Evolutionary conservation across 75 land plant genomes (phyloP).

Genomic region (Pinus tabuliformis): DNA sequence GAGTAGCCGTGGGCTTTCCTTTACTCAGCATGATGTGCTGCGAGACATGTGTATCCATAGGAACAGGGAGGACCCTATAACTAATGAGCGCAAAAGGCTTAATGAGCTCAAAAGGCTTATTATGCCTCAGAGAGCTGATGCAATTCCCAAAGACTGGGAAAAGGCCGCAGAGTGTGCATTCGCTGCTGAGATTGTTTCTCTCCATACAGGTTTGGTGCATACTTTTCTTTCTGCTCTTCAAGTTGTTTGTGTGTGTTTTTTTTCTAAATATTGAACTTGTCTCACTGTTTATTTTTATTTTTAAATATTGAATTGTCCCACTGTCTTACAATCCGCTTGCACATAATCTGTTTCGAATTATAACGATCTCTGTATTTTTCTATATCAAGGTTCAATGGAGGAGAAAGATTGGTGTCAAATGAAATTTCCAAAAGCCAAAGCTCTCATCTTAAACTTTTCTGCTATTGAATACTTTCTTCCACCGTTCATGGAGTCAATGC

Average conservation of each 20-base stretch:
- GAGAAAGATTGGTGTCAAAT: slow-evolving; percentile 49
- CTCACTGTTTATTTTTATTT: background rate
- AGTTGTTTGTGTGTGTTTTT: background rate
- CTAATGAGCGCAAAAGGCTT: slow-evolving; percentile 31
- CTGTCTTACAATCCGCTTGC: background rate
- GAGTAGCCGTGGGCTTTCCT: slow-evolving; percentile 32
- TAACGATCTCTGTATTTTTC: background rate
- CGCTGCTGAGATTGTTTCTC: slow-evolving; percentile 53
- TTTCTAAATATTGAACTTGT: background rate
- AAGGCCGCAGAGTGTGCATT: slow-evolving; percentile 29
- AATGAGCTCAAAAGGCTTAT: slow-evolving; percentile 30
- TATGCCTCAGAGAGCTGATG: slow-evolving; percentile 42
- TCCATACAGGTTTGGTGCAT: slow-evolving; percentile 50
- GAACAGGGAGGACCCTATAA: slow-evolving; percentile 5
- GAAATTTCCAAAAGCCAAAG: slow-evolving; percentile 62
- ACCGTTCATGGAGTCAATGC: slow-evolving; percentile 49
- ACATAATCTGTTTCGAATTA: background rate
- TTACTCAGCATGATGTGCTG: slow-evolving; percentile 58
- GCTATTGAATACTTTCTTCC: slow-evolving; percentile 51
- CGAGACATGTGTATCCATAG: slow-evolving; percentile 54
- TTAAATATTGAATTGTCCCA: background rate
- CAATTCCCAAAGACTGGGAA: slow-evolving; percentile 48
- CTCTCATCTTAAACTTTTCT: slow-evolving; percentile 52
- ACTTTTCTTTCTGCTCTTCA: background rate
- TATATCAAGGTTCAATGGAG: slow-evolving; percentile 44